Evolutionary conservation across 495 filamentous ascomycete species (phyloP).

Genomic region (Staphylotrichum longicolle): DNA sequence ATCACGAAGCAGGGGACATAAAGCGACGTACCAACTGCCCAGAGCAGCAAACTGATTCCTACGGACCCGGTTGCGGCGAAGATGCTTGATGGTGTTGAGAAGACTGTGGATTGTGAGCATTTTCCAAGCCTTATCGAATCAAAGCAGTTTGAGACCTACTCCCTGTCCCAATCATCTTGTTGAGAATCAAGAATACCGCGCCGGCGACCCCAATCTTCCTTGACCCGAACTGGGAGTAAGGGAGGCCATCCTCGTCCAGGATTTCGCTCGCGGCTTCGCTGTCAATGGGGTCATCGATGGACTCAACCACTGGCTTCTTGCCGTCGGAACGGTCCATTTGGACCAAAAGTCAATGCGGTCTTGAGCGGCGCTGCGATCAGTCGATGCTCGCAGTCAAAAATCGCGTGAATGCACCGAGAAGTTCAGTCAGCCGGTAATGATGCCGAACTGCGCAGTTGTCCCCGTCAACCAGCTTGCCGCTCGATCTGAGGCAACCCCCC

Average conservation of each 20-base stretch:
- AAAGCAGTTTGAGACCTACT: constrained; percentile 32
- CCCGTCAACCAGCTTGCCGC: no score
- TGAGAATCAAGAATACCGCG: constrained; percentile 54
- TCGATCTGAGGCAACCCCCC: no score
- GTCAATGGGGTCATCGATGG: constrained; percentile 1
- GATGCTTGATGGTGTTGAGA: constrained; percentile 46
- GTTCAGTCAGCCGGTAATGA: no score
- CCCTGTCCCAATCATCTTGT: constrained; percentile 60
- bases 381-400: no score
- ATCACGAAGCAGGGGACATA: no score
- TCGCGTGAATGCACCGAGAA: no score
- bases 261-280: constrained; percentile 23
- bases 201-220: constrained; percentile 52
- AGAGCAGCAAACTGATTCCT: constrained; percentile 40
- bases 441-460: no score
- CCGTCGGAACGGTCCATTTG: constrained; percentile 11
- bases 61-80: constrained; percentile 45
- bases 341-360: no score
- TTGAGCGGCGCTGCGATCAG: no score
- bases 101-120: constrained; percentile 24
- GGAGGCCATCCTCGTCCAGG: constrained; percentile 10
- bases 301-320: background rate
- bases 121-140: no score
- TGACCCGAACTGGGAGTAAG: constrained; percentile 39
- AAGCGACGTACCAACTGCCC: constrained; percentile 35